Base-by-base conservation (phyloP, 1,284 basidiomycete species). In the Malassezia pachydermatis region DNA sequence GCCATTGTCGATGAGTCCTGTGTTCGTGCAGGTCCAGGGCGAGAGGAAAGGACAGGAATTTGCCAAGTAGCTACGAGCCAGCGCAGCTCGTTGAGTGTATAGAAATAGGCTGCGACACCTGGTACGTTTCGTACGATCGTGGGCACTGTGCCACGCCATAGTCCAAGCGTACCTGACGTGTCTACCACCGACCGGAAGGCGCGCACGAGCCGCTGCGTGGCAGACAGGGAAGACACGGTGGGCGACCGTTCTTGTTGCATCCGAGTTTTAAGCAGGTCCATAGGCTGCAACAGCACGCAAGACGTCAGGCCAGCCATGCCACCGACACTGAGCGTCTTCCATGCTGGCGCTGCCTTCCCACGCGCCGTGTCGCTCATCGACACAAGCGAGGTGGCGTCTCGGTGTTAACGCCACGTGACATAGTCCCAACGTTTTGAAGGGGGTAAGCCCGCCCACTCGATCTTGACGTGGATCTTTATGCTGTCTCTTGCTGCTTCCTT, bases 1-100 rank as follows among this genome's bases (percentile, higher is more conserved):
- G 67, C 60, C 6, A 62, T 39, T 6, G 63, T 59, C 66, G 59
- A 43, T 65, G 46, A 14, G 57, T 59, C 5, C 41, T 79, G 78
- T 72, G 89, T 85, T 86, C 54, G 89, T 92, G 73, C 25, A 90
- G 76, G 73, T 90, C 88, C 58, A 90, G 80, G 46, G 84, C 50
- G 20, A 6, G 65, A 64, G 1, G 41, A 33, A 17, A 71, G 57
- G 17, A 52, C 38, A 0, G 68, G 64, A 4, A 70, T 53, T 17
- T 61, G 62, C 14, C 54, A 51, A 9, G 44, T 34, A 17, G 60
- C 58, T 5, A 69, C 55, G 3, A 61, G 39, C 35, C 49, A 39
- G 9, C 68, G 51, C 20, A 70, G 39, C 34, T 69, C 62, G 29
- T 59, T 60, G 25, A 71, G 60, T 20, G 65, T 64, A 45, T 66